A percentile compares a stretch with the other conserved stretches of the same genome.
These are phyloP conservation scores for Pyrenophora graminea DNA, from an alignment of 2,329 filamentous ascomycete species.

Conservation along the genomic window DNA sequence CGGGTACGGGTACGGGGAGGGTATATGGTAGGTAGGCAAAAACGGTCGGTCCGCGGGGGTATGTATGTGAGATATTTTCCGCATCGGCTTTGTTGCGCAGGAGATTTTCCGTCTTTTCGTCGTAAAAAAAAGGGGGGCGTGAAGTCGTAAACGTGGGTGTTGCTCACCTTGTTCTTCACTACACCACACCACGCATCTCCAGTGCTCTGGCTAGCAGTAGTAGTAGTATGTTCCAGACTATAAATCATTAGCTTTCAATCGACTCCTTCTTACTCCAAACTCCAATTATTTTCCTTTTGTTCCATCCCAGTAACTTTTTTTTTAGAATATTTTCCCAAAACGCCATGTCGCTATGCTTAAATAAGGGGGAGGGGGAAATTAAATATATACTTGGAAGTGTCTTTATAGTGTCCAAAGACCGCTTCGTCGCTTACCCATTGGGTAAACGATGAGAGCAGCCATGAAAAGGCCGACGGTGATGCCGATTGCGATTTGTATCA, in stretches of 20 bases:
- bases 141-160: slow-evolving; percentile 1
- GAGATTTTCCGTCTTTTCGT: background rate
- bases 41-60: background rate
- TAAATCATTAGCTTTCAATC: slow-evolving; percentile 19
- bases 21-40: no score
- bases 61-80: background rate
- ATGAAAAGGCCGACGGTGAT: slow-evolving; percentile 57
- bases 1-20: no score
- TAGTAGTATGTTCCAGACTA: slow-evolving; percentile 17
- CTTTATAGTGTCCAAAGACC: slow-evolving; percentile 41
- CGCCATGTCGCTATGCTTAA: slow-evolving; percentile 26
- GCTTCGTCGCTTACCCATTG: slow-evolving; percentile 53
- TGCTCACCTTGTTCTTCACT: slow-evolving; percentile 25
- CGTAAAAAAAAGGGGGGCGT: background rate
- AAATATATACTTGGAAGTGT: slow-evolving; percentile 34
- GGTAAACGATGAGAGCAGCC: slow-evolving; percentile 55
- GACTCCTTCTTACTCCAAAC: no score
- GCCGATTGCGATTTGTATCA: slow-evolving; percentile 57
- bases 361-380: slow-evolving; percentile 1
- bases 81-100: slow-evolving; percentile 9
- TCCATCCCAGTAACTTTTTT: background rate
- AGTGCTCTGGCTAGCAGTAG: slow-evolving; percentile 5
- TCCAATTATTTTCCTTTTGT: no score
- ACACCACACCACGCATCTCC: slow-evolving; percentile 26
- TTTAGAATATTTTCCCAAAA: slow-evolving; percentile 8